Evolutionary conservation across 1,139 yeast species (phyloP), one percentile per base, ranked within the genome.

Genomic region (Barnettozyma hawaiiensis): DNA sequence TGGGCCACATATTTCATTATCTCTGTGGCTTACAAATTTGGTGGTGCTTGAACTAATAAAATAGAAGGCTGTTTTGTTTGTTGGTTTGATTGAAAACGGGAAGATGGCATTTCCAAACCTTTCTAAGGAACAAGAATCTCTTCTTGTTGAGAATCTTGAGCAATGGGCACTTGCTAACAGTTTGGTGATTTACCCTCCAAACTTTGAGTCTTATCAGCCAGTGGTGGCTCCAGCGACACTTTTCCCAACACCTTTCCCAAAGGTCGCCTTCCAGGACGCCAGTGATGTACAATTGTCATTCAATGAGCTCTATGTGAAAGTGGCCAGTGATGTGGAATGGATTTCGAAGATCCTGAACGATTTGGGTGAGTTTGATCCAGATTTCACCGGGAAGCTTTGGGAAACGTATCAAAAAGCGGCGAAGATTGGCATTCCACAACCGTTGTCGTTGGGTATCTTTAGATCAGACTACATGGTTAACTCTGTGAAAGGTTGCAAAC

Each of bases 391-490:
- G 1, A 82, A 72, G 59, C 67, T 92, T 39, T 85, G 77, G 71
- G 71, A 76, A 16, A 66, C 81, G 23, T 78, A 84, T 53, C 47
- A 66, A 36, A 63, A 69, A 48, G 78, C 85, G 0, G 49, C 66
- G 23, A 55, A 62, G 12, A 61, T 58, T 14, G 82, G 81, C 1
- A 70, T 77, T 22, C 71, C 73, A 3, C 97, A 92, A 61, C 76
- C 80, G 2, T 67, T 86, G 36, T 76, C 90, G 0, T 70, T 90
- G 41, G 97, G 97, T 1, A 64, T 92, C 20, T 90, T 90, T 62
- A 75, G 99, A 61, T 84, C 95, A 1, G 98, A 92, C 58, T 92
- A 90, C 57, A 80, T 92, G 80, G 71, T 86, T 34, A 85, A 87
- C 54, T 62, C 68, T 23, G 51, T 63, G 16, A 65, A 61, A 16